These are phyloP conservation scores for Trametes polyzona DNA, from an alignment of 1,284 basidiomycete species.

Conservation along the genomic window DNA sequence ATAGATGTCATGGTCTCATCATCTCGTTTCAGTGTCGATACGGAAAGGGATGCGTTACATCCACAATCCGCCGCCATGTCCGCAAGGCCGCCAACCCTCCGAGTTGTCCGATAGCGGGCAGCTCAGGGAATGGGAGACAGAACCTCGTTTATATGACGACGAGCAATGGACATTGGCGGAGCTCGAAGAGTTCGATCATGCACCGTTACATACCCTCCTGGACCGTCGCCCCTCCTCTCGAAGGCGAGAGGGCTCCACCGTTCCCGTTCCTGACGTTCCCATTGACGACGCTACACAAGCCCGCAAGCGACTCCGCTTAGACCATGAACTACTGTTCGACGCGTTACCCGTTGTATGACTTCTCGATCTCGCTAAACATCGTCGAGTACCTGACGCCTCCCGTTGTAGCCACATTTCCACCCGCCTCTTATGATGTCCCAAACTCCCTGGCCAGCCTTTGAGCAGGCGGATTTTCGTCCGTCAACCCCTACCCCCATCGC, in stretches of 20 bases:
- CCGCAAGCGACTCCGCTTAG: constrained; percentile 14
- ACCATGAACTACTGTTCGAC: constrained; percentile 3
- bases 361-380: neutral
- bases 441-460: neutral
- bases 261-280: neutral
- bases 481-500: constrained; percentile 43
- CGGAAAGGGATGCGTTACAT: neutral
- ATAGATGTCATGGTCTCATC: too few relatives aligned
- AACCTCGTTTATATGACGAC: neutral
- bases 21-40: too few relatives aligned
- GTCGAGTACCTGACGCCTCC: neutral
- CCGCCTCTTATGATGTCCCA: neutral
- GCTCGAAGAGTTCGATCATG: constrained; percentile 27
- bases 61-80: neutral
- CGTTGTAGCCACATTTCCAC: constrained; percentile 25
- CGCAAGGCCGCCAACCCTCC: neutral
- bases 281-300: neutral
- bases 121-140: constrained; percentile 21
- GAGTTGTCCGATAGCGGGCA: neutral
- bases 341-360: constrained; percentile 17
- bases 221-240: neutral
- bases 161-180: constrained; percentile 20
- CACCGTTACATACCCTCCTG: constrained; percentile 3
- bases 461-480: constrained; percentile 1
- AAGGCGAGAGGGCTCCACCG: neutral